Evolutionary conservation across 2,329 filamentous ascomycete species (phyloP).

Genomic region (Aspergillus eucalypticola): DNA sequence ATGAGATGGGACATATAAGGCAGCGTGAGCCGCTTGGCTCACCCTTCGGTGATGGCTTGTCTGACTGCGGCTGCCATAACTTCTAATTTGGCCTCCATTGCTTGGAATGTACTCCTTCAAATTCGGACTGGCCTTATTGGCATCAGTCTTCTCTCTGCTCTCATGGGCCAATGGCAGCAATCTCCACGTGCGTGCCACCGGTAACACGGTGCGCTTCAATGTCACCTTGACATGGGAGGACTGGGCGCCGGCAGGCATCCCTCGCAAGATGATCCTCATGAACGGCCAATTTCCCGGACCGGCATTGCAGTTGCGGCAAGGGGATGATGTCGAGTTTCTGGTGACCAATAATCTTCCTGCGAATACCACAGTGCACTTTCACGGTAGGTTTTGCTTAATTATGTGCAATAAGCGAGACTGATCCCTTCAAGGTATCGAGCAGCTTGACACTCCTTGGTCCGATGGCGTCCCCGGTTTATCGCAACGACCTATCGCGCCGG

Average conservation of each 20-base stretch:
- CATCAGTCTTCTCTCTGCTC: conserved; percentile 13
- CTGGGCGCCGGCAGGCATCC: conserved; percentile 29
- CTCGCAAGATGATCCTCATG: conserved; percentile 28
- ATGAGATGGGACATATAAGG: background rate
- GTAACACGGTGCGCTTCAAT: conserved; percentile 27
- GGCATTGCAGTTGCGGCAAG: conserved; percentile 26
- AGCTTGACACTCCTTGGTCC: conserved; percentile 55
- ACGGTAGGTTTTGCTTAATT: conserved; percentile 24
- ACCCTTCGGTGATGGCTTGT: background rate
- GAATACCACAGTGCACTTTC: conserved; percentile 31
- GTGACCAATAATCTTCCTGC: conserved; percentile 30
- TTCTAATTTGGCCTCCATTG: background rate
- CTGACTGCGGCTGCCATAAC: background rate
- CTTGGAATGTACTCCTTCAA: conserved; percentile 10
- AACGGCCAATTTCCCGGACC: conserved; percentile 34
- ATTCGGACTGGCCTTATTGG: conserved; percentile 7
- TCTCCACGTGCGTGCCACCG: conserved; percentile 6
- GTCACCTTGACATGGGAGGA: conserved; percentile 36
- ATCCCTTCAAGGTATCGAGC: conserved; percentile 42
- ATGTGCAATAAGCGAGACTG: background rate
- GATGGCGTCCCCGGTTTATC: conserved; percentile 60
- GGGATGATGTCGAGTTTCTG: conserved; percentile 30
- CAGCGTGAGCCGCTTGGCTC: background rate
- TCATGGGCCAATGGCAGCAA: conserved; percentile 8
- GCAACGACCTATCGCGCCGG: conserved; percentile 54